These are phyloP conservation scores for Colletotrichum higginsianum DNA, from an alignment of 2,329 filamentous ascomycete genomes.

Conservation along the genomic window DNA sequence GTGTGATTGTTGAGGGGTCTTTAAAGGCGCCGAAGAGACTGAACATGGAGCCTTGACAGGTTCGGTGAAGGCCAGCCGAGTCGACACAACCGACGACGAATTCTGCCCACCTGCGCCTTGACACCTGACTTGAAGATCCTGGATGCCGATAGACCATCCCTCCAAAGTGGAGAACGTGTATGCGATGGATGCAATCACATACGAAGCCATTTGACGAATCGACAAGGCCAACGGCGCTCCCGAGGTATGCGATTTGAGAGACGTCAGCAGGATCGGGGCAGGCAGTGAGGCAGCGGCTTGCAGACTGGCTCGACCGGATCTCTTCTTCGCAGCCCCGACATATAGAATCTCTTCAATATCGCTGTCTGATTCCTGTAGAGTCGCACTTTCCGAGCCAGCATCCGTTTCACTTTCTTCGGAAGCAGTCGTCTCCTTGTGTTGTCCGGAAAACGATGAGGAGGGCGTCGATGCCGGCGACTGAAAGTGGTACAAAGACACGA, in stretches of 20 bases:
- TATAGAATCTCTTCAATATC: slow-evolving; percentile 1
- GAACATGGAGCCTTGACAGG: slow-evolving; percentile 47
- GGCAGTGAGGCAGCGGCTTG: slow-evolving; percentile 39
- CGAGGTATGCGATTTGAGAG: slow-evolving; percentile 84
- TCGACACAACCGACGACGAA: slow-evolving; percentile 53
- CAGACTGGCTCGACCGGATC: too few relatives aligned
- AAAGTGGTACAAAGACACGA: slow-evolving; percentile 84
- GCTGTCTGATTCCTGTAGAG: slow-evolving; percentile 26
- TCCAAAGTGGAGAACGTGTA: slow-evolving; percentile 85
- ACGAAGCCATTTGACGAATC: slow-evolving; percentile 75
- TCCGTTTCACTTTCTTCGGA: slow-evolving; percentile 26
- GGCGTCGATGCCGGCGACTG: slow-evolving; percentile 44
- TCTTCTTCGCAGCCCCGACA: not conserved
- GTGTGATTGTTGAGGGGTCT: slow-evolving; percentile 30
- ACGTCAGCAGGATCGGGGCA: slow-evolving; percentile 77
- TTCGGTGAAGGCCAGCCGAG: slow-evolving; percentile 57
- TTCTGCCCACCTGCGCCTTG: slow-evolving; percentile 30
- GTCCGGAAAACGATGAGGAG: slow-evolving; percentile 8
- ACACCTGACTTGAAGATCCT: slow-evolving; percentile 80
- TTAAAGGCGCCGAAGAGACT: not conserved
- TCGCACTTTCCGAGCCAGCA: slow-evolving; percentile 27
- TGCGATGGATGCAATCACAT: slow-evolving; percentile 85
- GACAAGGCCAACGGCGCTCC: slow-evolving; percentile 86
- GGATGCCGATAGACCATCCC: slow-evolving; percentile 93
- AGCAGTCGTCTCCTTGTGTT: slow-evolving; percentile 3